Conservation (phyloP, 202 grass and related monocot species). For the Carex arenaria region DNA sequence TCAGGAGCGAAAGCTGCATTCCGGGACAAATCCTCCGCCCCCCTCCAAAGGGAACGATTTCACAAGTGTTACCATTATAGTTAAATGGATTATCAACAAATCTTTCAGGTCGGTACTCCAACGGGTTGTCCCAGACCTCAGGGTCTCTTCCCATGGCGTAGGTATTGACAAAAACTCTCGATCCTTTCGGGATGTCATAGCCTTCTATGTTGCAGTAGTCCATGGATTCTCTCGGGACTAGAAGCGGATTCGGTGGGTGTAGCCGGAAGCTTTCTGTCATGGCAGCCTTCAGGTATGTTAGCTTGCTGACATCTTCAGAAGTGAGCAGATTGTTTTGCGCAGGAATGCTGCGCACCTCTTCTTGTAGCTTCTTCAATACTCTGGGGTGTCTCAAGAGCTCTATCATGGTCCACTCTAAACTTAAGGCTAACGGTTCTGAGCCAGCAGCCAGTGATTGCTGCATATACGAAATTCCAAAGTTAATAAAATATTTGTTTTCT, state of each 20-base stretch:
- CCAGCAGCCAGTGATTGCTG: conserved; percentile 34
- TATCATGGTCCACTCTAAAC: conserved; percentile 66
- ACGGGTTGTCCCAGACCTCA: conserved; percentile 45
- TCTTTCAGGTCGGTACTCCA: conserved; percentile 30
- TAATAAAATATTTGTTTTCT: neutral
- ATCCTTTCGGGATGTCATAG: conserved; percentile 51
- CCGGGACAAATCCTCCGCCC: conserved; percentile 27
- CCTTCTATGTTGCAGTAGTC: conserved; percentile 42
- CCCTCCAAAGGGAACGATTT: conserved; percentile 19
- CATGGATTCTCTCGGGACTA: conserved; percentile 46
- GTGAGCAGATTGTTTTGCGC: conserved; percentile 17
- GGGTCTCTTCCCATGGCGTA: conserved; percentile 68
- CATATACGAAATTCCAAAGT: neutral
- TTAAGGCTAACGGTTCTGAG: conserved; percentile 16
- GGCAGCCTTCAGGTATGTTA: conserved; percentile 56
- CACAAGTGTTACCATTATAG: neutral
- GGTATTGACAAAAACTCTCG: conserved; percentile 62
- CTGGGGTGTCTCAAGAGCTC: conserved; percentile 57
- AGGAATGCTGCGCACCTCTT: conserved; percentile 41
- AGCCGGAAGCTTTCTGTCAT: conserved; percentile 70
- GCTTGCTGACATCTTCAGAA: conserved; percentile 29
- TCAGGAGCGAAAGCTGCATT: conserved; percentile 3
- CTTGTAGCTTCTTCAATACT: conserved; percentile 44
- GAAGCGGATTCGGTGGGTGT: conserved; percentile 58
- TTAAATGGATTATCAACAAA: neutral